Conservation (phyloP, 306 rosid genomes). For the Quercus parvula region DNA sequence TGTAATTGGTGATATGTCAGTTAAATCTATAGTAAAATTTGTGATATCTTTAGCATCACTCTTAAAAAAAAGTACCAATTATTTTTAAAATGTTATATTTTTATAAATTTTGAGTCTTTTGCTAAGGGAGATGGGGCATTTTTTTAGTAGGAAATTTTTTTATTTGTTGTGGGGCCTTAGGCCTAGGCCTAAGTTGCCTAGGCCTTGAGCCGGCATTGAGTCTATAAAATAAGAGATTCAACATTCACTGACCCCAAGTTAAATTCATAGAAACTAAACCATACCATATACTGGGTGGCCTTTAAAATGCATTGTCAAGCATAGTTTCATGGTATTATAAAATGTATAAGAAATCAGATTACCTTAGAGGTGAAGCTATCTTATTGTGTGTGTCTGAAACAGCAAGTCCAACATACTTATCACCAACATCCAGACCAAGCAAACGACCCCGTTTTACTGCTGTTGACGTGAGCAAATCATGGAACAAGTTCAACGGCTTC, state of each 20-base stretch:
- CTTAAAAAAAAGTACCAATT: too few species aligned
- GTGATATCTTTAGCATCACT: too few species aligned
- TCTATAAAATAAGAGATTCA: too few species aligned
- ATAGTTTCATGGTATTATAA: background rate
- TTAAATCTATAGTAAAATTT: too few species aligned
- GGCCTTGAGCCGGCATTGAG: background rate
- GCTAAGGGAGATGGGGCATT: too few species aligned
- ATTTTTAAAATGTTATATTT: too few species aligned
- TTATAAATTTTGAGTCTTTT: too few species aligned
- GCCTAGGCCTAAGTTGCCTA: too few species aligned
- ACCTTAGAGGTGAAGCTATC: constrained; percentile 74
- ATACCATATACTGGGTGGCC: background rate
- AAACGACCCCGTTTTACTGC: constrained; percentile 40
- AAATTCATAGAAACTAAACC: too few species aligned
- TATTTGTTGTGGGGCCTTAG: too few species aligned
- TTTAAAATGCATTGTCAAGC: background rate
- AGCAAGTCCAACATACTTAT: constrained; percentile 74
- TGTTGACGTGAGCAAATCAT: constrained; percentile 31
- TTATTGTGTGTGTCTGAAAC: constrained; percentile 60
- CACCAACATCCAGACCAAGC: constrained; percentile 87
- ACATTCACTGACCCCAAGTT: background rate
- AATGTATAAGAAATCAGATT: background rate
- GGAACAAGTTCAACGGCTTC: constrained; percentile 59
- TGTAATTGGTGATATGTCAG: too few species aligned
- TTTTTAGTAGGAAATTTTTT: too few species aligned